A percentile compares a stretch with the other conserved stretches of the same genome.
Conservation (phyloP, 2,329 filamentous ascomycete genomes). For the Pyrenochaeta sp. region DNA sequence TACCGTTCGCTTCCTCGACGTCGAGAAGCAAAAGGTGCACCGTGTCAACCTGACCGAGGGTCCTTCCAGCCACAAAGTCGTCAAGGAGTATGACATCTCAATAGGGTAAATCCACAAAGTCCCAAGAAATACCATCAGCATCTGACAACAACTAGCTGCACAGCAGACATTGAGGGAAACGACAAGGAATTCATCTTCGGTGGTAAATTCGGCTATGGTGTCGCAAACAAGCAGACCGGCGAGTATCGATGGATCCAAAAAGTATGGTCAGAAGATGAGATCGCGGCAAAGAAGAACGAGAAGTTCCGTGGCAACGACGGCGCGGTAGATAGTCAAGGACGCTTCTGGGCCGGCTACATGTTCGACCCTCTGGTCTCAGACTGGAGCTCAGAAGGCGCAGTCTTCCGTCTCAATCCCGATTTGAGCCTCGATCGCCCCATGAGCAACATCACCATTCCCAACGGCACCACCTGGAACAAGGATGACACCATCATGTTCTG, state of each 20-base stretch:
- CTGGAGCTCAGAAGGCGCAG: slow-evolving; percentile 67
- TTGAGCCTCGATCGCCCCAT: slow-evolving; percentile 68
- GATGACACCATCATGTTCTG: slow-evolving; percentile 80
- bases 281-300: slow-evolving; percentile 54
- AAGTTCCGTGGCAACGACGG: slow-evolving; percentile 80
- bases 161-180: slow-evolving; percentile 77
- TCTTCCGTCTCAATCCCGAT: slow-evolving; percentile 75
- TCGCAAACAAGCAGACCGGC: slow-evolving; percentile 71
- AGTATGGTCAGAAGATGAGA: slow-evolving; percentile 62
- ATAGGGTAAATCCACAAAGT: slow-evolving; percentile 55
- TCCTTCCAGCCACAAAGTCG: slow-evolving; percentile 63
- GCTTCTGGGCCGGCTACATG: slow-evolving; percentile 89
- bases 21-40: slow-evolving; percentile 79
- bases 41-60: slow-evolving; percentile 72
- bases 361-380: slow-evolving; percentile 75
- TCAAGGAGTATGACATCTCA: slow-evolving; percentile 65
- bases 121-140: background rate
- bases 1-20: slow-evolving; percentile 81
- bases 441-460: slow-evolving; percentile 77
- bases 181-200: slow-evolving; percentile 78
- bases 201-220: slow-evolving; percentile 82
- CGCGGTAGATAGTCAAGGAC: slow-evolving; percentile 77
- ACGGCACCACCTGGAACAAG: slow-evolving; percentile 82
- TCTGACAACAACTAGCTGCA: slow-evolving; percentile 52
- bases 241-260: slow-evolving; percentile 65